Percentiles rank a stretch among this genome's conserved stretches.
phyloP scores from a whole-genome alignment of 768 basidiomycete species.

The Termitomyces sp. region DNA sequence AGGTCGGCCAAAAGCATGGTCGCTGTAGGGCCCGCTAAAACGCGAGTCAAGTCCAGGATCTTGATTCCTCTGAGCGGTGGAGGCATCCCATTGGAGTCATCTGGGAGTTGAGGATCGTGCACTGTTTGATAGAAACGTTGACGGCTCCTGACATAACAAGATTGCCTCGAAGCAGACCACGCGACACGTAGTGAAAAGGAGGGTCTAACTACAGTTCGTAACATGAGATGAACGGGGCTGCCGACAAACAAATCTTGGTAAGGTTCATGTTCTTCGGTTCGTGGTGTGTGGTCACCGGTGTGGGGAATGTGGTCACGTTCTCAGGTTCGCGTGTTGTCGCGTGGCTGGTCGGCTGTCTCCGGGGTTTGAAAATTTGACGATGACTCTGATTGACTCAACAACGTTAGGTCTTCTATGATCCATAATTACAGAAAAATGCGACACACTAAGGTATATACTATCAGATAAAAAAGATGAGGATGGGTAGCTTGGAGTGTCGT shows the following conservation, averaged over 20 bases:
- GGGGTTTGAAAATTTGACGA: too few relatives aligned
- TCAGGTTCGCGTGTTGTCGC: too few relatives aligned
- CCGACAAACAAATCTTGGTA: neutral
- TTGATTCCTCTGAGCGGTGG: constrained; percentile 79
- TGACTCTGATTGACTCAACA: too few relatives aligned
- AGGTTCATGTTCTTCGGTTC: too few relatives aligned
- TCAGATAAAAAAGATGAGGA: too few relatives aligned
- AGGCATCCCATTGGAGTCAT: constrained; percentile 47
- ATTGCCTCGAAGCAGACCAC: neutral
- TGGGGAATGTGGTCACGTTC: neutral
- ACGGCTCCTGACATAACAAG: neutral
- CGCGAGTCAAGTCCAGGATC: constrained; percentile 87
- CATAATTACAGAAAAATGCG: too few relatives aligned
- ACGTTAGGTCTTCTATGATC: too few relatives aligned
- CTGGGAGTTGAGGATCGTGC: neutral
- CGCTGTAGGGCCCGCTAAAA: constrained; percentile 89
- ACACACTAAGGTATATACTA: too few relatives aligned
- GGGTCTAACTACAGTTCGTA: neutral
- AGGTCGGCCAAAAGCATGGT: constrained; percentile 93
- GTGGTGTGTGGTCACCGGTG: too few relatives aligned
- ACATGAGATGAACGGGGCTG: neutral
- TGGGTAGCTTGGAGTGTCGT: neutral
- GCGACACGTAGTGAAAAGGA: neutral
- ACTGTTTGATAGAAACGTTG: constrained; percentile 2
- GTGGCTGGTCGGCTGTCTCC: too few relatives aligned